Evolutionary conservation across 352 stramenopile species (phyloP), one percentile per base, ranked within the genome.

Genomic region (Globisporangium radiosum): DNA sequence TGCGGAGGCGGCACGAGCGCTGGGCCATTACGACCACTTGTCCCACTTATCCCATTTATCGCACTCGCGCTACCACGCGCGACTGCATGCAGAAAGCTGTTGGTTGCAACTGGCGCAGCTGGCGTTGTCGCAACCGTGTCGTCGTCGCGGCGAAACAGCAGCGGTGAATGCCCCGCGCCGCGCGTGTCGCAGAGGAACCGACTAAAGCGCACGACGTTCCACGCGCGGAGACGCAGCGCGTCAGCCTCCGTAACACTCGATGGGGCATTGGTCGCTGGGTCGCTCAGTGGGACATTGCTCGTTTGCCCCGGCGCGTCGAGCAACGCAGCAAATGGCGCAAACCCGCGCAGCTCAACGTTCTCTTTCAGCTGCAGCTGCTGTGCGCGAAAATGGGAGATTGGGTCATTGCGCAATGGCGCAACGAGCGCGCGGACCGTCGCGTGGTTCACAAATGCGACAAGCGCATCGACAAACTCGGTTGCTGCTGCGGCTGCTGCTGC

Each of bases 281-380:
- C 25, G 2, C 25, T 25, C 25, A 25, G 59, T 11, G 45, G 17
- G 55, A 15, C 44, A 51, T 54, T 40, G 51, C 11, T 44, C 11
- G 40, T 7, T 13, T 44, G 40, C 25, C 9, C n/a, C 48, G 47
- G 47, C 11, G 55, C 60, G 44, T 75, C 62, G 37, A 71, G 54
- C 25, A 76, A 42, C 3, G 56, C 55, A 8, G 74, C 62, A 43
- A 93, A 63, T 13, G 84, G 81, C 42, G 70, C 57, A 63, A 91
- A 93, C 0, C 84, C 82, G 53, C 69, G 70, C 58, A 93, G 66
- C 63, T 93, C 84, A 5, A 88, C 54, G 38, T 72, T 90, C 53
- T 93, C 84, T 60, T 90, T 90, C 47, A 93, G 63, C 57, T 74
- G 62, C 52, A 82, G 59, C 60, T 81, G 66, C 62, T 80, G 62